Evolutionary conservation across 1,284 basidiomycete genomes (phyloP), one percentile per base, ranked within the genome.

Genomic region (Malassezia slooffiae): DNA sequence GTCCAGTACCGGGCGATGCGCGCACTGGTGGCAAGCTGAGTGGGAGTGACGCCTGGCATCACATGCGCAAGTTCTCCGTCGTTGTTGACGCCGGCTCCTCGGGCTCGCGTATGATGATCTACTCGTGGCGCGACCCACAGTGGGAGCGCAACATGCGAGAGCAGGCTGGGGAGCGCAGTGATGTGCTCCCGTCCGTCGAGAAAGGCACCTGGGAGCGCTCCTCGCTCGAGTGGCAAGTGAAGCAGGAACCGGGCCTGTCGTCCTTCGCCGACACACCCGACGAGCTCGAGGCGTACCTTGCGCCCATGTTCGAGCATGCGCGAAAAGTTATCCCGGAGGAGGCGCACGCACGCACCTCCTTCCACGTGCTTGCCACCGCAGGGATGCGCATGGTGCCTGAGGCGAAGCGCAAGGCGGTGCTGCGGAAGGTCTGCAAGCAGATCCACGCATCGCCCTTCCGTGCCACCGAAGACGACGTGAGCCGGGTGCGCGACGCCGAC

Each of bases 1-100:
- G n/a, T n/a, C n/a, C n/a, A n/a, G n/a, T n/a, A n/a, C n/a, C n/a
- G n/a, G n/a, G n/a, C n/a, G n/a, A n/a, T n/a, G n/a, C n/a, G n/a
- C n/a, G n/a, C n/a, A n/a, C n/a, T n/a, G n/a, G n/a, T n/a, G n/a
- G n/a, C n/a, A n/a, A n/a, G n/a, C n/a, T n/a, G n/a, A n/a, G n/a
- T n/a, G n/a, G n/a, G n/a, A n/a, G n/a, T n/a, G n/a, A n/a, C n/a
- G n/a, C n/a, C n/a, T n/a, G n/a, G n/a, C n/a, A 26, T 12, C 7
- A 43, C 28, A 47, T 44, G 19, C 49, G 66, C 22, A 50, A 68
- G 32, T 97, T 91, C 72, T 90, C 88, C 38, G 80, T 97, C 51
- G 87, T 97, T 46, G 84, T 99, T 69, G 91, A 99, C 74, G 91
- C 91, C 60, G 91, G 91, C 54, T 93, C 88, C 64, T 95, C 89